Conservation (phyloP, 306 rosid genomes). For the Vigna angularis region DNA sequence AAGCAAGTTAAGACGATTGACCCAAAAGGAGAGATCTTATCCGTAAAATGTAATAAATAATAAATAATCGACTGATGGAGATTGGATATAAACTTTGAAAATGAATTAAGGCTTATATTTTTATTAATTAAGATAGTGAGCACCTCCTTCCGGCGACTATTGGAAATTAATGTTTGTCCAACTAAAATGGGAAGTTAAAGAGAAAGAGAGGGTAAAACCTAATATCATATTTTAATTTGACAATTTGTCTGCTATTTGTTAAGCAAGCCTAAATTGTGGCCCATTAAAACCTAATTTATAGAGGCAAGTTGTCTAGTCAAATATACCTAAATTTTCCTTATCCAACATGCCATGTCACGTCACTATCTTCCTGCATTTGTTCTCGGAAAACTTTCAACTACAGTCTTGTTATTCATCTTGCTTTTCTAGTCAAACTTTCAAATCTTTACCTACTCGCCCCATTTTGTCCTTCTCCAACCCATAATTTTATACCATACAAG, state of each 20-base stretch:
- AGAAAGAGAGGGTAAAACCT: no score
- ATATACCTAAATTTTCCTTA: conserved; percentile 29
- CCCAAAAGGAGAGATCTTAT: conserved; percentile 33
- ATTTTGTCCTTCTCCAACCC: not conserved
- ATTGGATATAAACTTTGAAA: not conserved
- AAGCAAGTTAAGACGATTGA: conserved; percentile 49
- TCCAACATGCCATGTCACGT: conserved; percentile 28
- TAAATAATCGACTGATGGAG: not conserved
- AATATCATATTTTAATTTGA: no score
- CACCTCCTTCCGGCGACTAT: no score
- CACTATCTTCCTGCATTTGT: not conserved
- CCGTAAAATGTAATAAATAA: conserved; percentile 2
- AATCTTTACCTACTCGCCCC: not conserved
- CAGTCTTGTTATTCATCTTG: not conserved
- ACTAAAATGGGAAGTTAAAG: no score
- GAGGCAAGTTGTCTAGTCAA: conserved; percentile 43
- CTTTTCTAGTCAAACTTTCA: not conserved
- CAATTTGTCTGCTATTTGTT: no score
- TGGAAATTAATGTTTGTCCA: no score
- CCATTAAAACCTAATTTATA: not conserved
- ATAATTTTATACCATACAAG: not conserved
- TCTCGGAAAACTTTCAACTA: not conserved
- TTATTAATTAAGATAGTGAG: no score
- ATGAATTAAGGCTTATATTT: not conserved
- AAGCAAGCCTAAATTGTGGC: not conserved